Evolutionary conservation across 306 rosid species (phyloP), one percentile per base, ranked within the genome.

Genomic region (Sindora glabra): DNA sequence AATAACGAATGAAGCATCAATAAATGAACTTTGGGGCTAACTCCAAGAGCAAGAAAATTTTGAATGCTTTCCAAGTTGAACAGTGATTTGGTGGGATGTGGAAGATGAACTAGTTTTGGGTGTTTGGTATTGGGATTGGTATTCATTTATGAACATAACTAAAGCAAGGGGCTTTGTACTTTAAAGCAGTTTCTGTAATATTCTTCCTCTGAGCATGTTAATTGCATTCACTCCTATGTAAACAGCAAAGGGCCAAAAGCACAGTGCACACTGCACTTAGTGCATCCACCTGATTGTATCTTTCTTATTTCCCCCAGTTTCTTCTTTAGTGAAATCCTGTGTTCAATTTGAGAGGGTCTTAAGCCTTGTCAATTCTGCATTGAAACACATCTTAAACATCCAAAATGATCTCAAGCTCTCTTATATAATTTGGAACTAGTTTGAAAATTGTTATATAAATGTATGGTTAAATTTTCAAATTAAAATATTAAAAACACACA

Each of bases 1-100:
- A 81, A 83, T 27, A 81, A 86, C 17, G 78, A 85, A 74, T 85
- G 73, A 71, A 48, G 39, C 33, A 45, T 23, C 14, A 32, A 14
- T 23, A 8, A 60, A 47, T 18, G 62, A 13, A n/a, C n/a, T n/a
- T 0, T 65, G 62, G 30, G 44, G 36, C 56, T 65, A 58, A 44
- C 47, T 58, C 42, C 37, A 23, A 44, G 65, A 55, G 72, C 78
- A 64, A 61, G 67, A 68, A 65, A 72, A 13, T 70, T 72, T 72
- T 69, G 73, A 56, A 70, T 71, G 19, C 26, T 30, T 40, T 46
- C n/a, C 48, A 46, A 39, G 70, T 71, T 14, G 32, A 21, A 11
- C 34, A 55, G 38, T 45, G 65, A 67, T 32, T 51, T 42, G 72
- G 50, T 48, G 49, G 54, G 45, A 48, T 36, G 59, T 46, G 36